Conservation (phyloP, 2,329 filamentous ascomycete species). For the Periconia sp. region DNA sequence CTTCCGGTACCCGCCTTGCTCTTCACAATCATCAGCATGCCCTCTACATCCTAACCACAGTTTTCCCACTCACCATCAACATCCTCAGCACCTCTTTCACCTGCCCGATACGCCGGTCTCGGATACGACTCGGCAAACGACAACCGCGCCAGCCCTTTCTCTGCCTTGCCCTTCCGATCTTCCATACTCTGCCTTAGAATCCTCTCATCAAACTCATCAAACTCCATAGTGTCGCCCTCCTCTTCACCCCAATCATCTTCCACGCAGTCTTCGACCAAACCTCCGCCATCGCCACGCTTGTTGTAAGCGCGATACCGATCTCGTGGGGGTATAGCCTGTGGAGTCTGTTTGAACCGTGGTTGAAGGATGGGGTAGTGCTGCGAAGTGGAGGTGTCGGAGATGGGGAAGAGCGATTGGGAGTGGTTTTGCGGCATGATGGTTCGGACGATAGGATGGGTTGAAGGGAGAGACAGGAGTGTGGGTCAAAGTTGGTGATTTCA, state of each 20-base stretch:
- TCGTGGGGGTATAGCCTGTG: slow-evolving; percentile 13
- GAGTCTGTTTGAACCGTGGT: slow-evolving; percentile 13
- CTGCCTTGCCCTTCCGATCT: slow-evolving; percentile 38
- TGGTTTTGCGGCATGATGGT: background rate
- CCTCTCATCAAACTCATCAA: slow-evolving; percentile 52
- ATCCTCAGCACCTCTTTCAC: background rate
- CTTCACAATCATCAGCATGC: slow-evolving; percentile 5
- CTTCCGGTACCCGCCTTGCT: slow-evolving; percentile 1
- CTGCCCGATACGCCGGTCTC: slow-evolving; percentile 4
- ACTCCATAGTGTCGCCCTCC: slow-evolving; percentile 7
- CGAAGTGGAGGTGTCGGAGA: background rate
- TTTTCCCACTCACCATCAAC: background rate
- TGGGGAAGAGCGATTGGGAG: background rate
- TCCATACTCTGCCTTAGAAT: slow-evolving; percentile 35
- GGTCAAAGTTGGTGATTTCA: background rate
- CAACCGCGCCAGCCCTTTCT: slow-evolving; percentile 38
- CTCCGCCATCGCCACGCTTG: background rate
- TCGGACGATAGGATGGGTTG: background rate
- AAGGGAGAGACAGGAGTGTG: too few relatives aligned
- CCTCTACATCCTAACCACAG: background rate
- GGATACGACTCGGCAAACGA: slow-evolving; percentile 34
- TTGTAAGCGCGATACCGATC: slow-evolving; percentile 26
- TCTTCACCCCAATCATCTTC: slow-evolving; percentile 24
- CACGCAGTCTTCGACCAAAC: slow-evolving; percentile 12
- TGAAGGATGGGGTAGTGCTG: slow-evolving; percentile 17